Evolutionary conservation across 1,284 basidiomycete species (phyloP), one percentile per base, ranked within the genome.

Genomic region (Tylopilus sp.): DNA sequence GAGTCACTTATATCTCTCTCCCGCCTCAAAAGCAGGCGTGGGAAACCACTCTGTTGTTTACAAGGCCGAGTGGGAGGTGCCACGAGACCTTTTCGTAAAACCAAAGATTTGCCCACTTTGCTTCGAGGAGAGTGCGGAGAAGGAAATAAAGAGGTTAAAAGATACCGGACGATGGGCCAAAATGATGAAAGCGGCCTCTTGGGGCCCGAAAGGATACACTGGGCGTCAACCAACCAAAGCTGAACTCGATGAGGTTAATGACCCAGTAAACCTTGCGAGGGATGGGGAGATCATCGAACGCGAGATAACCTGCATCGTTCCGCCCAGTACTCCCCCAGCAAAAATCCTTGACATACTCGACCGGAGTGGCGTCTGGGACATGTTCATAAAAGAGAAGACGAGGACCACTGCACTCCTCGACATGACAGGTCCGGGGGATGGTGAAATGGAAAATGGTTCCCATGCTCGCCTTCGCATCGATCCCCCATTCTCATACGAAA

Each of bases 11-110:
- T 86, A 83, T 58, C 49, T 86, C 44, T 78, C 79, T 1, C 80
- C 81, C 0, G n/a, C 53, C 0, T 65, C 76, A 39, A 70, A 51
- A 41, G 65, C 77, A 13, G 84, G 84, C 19, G 8, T 33, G 0
- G 85, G 84, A 0, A 67, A 82, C 62, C 84, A 85, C 66, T 84
- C 83, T 0, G 57, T 75, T 26, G 80, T 83, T 2, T 83, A 82
- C 67, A 60, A 74, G 33, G 80, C 74, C n/a, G 83, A 83, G 67
- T 79, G 78, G 77, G 84, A 85, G 62, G 64, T 84, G 4, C 83
- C 85, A 0, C 79, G 82, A 0, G 72, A 78, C 8, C 36, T 80
- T 2, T 70, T 85, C 18, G 58, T 75, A n/a, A 66, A 58, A 32
- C 57, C 61, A 0, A 65, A 33, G 9, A 1, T 77, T 3, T 78